Evolutionary conservation across 108 stramenopile genomes (phyloP), one percentile per base, ranked within the genome.

Genomic region (Pinguiococcus pyrenoidosus): DNA sequence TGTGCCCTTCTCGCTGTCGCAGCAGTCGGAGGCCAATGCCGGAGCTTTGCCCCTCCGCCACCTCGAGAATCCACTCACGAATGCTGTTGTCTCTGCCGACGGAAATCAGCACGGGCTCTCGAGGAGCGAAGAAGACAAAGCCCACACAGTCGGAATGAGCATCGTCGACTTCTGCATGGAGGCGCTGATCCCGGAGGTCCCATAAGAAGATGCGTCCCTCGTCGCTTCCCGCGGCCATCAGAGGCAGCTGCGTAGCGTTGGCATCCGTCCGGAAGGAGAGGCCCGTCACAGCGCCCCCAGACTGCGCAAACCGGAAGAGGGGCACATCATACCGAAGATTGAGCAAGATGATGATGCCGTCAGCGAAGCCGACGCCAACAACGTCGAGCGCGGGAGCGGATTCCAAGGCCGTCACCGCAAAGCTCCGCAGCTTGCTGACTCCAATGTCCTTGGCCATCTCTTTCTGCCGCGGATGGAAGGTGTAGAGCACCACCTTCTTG

Each of bases 331-430:
- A 22, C 8, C 51, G 39, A 7, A 56, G 12, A 23, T 64, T 58
- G 29, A 62, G 34, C 27, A 74, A 28, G 51, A 55, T 28, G 4
- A 74, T 38, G 18, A 38, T 30, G 18, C 72, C 72, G 54, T 67
- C 66, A 1, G 52, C 20, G 21, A 55, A 54, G 10, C 71, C 74
- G 3, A 75, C 39, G 5, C 64, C 74, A 0, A 70, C 65, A 20
- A 73, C 69, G 27, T 75, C 74, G 18, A 67, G 40, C 9, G 69
- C 74, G 12, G 71, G 71, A 0, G 59, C 51, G 3, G 51, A 32
- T 51, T 64, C 66, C 27, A 65, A 28, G 24, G 51, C 52, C n/a
- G 34, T 51, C 2, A 68, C 40, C 28, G 28, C 64, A 14, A 60
- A n/a, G n/a, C n/a, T n/a, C n/a, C n/a, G n/a, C n/a, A n/a, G n/a